Evolutionary conservation across 306 rosid genomes (phyloP), one percentile per base, ranked within the genome.

Genomic region (Boehmeria nivea): DNA sequence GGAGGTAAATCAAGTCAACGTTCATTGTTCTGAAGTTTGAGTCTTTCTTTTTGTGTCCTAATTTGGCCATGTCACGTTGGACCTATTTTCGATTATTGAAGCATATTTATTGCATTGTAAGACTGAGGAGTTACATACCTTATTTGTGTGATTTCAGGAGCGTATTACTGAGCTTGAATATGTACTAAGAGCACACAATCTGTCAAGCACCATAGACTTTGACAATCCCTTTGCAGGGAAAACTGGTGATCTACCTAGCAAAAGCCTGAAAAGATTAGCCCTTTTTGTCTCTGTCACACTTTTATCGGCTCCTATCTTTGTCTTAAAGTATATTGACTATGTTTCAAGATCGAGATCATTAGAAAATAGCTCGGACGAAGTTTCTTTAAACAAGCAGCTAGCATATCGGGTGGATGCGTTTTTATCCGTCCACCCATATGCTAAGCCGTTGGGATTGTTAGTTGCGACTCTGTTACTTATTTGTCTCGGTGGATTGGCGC

Each of bases 361-460:
- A 43, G 94, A 78, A 43, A 81, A 62, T 57, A 50, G 65, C 51
- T 57, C 90, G 18, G 94, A 80, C 74, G 80, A 65, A 62, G 80
- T 82, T 64, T 85, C 86, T 59, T 78, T 82, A 44, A 80, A 75
- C 67, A 88, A 88, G 68, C 86, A 72, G 72, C 74, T 88, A 40
- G 94, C 81, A 9, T 85, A 88, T 71, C 71, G 47, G 28, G 83
- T 85, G 36, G 96, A 88, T 66, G 74, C 78, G 42, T 80, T 85
- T 80, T 78, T 88, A 60, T 88, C 96, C 1, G 88, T 82, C 62
- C 83, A 82, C 59, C 96, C 96, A 0, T 88, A 88, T 70, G 82
- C 94, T 46, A 88, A 88, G 89, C 86, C 96, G 37, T 71, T 85
- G 70, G 86, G 83, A 9, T 70, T 88, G 75, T 76, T 88, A 63